Percentiles rank a stretch among this genome's conserved stretches.
Conservation (phyloP, 371 early-diverging fungal genomes). For the Apophysomyces elegans region DNA sequence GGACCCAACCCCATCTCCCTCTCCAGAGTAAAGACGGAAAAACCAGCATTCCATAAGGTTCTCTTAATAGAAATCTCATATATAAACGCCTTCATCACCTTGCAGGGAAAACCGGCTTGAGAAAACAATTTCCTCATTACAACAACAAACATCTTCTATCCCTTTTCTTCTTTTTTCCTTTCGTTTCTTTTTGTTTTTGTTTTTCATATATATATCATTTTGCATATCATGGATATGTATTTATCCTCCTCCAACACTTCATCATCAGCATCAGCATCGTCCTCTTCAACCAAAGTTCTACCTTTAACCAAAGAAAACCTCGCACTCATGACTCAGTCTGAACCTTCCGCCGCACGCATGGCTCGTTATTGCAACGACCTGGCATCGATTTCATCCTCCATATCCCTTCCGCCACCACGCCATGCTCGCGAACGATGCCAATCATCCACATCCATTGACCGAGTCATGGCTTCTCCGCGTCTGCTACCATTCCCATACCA, state of each 20-base stretch:
- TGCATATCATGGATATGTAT: neutral
- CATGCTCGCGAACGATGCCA: slow-evolving; percentile 15
- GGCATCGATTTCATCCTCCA: slow-evolving; percentile 6
- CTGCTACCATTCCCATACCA: slow-evolving; percentile 33
- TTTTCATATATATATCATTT: neutral
- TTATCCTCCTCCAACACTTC: neutral
- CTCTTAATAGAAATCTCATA: slow-evolving; percentile 1
- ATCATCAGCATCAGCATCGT: neutral
- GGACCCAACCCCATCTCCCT: slow-evolving; percentile 11
- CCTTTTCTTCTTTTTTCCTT: neutral
- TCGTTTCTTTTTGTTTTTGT: neutral
- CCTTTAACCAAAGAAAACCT: slow-evolving; percentile 28
- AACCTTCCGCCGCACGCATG: slow-evolving; percentile 13
- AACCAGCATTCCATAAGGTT: neutral
- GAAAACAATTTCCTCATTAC: slow-evolving; percentile 1
- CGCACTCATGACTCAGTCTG: slow-evolving; percentile 14
- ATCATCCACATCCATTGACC: slow-evolving; percentile 20
- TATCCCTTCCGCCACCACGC: slow-evolving; percentile 15
- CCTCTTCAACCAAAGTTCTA: neutral
- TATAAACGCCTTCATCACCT: neutral
- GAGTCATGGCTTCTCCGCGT: slow-evolving; percentile 28
- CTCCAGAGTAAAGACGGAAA: neutral
- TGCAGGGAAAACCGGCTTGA: neutral
- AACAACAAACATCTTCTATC: neutral
- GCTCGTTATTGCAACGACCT: slow-evolving; percentile 24